Conservation (phyloP, 192 early-diverging fungal genomes). For the Radiomyces spectabilis region DNA sequence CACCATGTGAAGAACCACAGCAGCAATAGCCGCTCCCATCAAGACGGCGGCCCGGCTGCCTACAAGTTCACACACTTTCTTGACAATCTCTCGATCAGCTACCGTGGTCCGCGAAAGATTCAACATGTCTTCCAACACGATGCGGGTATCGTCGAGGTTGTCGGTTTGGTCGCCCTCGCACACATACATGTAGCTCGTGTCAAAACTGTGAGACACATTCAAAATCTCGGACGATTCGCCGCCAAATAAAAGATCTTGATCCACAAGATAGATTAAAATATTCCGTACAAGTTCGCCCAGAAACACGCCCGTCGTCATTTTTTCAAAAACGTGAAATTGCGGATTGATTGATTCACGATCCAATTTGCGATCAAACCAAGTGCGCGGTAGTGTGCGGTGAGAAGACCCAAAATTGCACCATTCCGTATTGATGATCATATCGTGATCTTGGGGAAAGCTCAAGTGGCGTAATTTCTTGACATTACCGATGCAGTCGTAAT, state of each 20-base stretch:
- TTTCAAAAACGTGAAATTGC: conserved; percentile 79
- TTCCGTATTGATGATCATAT: conserved; percentile 92
- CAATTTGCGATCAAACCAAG: conserved; percentile 74
- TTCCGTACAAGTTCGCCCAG: conserved; percentile 80
- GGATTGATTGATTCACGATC: conserved; percentile 78
- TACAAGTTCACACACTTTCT: conserved; percentile 74
- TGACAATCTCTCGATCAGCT: conserved; percentile 71
- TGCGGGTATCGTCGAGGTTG: conserved; percentile 52
- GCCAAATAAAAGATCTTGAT: conserved; percentile 68
- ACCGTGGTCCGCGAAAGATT: conserved; percentile 55
- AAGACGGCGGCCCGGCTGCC: conserved; percentile 74
- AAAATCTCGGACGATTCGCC: conserved; percentile 55
- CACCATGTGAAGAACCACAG: conserved; percentile 39
- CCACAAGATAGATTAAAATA: conserved; percentile 71
- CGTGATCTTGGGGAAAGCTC: conserved; percentile 9
- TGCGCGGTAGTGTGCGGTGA: conserved; percentile 63
- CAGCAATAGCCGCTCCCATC: conserved; percentile 62
- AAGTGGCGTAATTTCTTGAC: conserved; percentile 28
- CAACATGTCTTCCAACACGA: conserved; percentile 66
- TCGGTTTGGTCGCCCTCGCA: conserved; percentile 60
- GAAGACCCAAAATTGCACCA: conserved; percentile 88
- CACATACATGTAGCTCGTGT: conserved; percentile 65
- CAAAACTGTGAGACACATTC: conserved; percentile 62
- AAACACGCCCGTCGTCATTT: conserved; percentile 90
- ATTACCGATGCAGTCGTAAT: conserved; percentile 48